Conservation (phyloP, 805 yeast species). For the Candida vartiovaarae region DNA sequence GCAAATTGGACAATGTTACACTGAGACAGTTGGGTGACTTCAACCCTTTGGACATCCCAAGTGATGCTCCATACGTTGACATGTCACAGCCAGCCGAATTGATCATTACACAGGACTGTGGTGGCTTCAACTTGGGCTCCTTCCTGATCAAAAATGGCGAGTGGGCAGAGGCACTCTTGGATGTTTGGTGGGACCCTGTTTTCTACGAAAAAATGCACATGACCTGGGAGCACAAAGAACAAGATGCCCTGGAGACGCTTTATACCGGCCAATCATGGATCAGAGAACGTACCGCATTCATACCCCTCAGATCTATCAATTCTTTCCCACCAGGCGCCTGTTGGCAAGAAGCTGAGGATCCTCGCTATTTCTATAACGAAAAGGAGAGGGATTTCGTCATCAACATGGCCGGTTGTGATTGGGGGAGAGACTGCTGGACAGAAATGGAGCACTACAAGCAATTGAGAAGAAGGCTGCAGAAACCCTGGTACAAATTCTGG, state of each 20-base stretch:
- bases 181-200: slow-evolving; percentile 35
- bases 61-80: slow-evolving; percentile 25
- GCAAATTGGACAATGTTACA: slow-evolving; percentile 23
- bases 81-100: slow-evolving; percentile 29
- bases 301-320: slow-evolving; percentile 32
- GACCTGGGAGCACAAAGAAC: slow-evolving; percentile 30
- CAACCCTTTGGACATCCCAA: slow-evolving; percentile 28
- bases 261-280: slow-evolving; percentile 32
- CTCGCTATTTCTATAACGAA: slow-evolving; percentile 29
- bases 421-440: slow-evolving; percentile 32
- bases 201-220: slow-evolving; percentile 35
- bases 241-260: slow-evolving; percentile 31
- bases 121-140: slow-evolving; percentile 35
- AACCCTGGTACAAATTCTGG: slow-evolving; percentile 44
- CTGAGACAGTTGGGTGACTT: slow-evolving; percentile 28
- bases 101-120: slow-evolving; percentile 34
- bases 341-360: slow-evolving; percentile 23
- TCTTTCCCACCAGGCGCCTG: slow-evolving; percentile 33
- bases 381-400: slow-evolving; percentile 31
- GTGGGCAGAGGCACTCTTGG: slow-evolving; percentile 33
- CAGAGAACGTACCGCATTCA: slow-evolving; percentile 31
- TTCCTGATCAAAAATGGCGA: slow-evolving; percentile 31
- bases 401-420: slow-evolving; percentile 34
- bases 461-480: slow-evolving; percentile 27
- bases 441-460: slow-evolving; percentile 31